Conservation (phyloP, 1,284 basidiomycete species). For the Boletus smithii region DNA sequence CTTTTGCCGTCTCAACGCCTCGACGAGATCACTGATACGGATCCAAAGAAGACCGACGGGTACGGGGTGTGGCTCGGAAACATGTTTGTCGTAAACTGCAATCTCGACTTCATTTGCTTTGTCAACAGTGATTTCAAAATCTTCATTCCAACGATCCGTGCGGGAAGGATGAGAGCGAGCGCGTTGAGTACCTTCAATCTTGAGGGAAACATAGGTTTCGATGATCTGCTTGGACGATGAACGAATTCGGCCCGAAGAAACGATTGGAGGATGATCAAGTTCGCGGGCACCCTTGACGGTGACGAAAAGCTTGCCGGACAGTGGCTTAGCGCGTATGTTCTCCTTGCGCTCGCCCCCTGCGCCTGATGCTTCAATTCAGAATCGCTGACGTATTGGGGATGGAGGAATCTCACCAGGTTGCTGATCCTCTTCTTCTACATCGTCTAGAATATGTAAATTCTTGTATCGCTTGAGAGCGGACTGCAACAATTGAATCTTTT, state of each 20-base stretch:
- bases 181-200: slow-evolving; percentile 93
- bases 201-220: slow-evolving; percentile 92
- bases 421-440: slow-evolving; percentile 76
- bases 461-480: slow-evolving; percentile 95
- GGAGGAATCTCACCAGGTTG: slow-evolving; percentile 39
- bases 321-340: slow-evolving; percentile 84
- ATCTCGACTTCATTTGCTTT: slow-evolving; percentile 99
- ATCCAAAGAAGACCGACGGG: slow-evolving; percentile 98
- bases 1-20: slow-evolving; percentile 92
- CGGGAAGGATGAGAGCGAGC: slow-evolving; percentile 91
- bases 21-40: slow-evolving; percentile 91
- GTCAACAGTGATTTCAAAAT: slow-evolving; percentile 94
- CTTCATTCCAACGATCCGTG: slow-evolving; percentile 96
- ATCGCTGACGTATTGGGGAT: neutral
- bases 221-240: slow-evolving; percentile 74
- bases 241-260: slow-evolving; percentile 55
- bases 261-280: slow-evolving; percentile 87
- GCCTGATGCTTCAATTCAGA: slow-evolving; percentile 40
- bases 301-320: slow-evolving; percentile 91
- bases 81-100: slow-evolving; percentile 91
- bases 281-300: slow-evolving; percentile 89
- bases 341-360: slow-evolving; percentile 88
- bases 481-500: slow-evolving; percentile 92
- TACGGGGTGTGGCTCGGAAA: slow-evolving; percentile 73
- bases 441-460: slow-evolving; percentile 91